Base-by-base conservation (phyloP, 768 basidiomycete species). In the Russula lepida region DNA sequence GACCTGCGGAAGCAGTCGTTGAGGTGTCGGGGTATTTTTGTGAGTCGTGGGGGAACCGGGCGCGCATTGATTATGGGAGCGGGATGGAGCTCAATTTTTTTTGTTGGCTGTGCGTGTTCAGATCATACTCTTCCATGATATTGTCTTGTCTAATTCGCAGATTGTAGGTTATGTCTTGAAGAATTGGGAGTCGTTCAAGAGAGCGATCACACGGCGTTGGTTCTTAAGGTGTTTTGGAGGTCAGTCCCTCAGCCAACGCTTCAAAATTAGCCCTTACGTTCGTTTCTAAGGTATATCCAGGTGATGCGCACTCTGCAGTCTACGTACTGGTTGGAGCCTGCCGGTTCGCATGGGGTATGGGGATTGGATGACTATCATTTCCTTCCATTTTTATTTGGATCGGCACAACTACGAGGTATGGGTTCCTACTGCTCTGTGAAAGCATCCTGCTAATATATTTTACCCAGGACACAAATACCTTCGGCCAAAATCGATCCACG, bases 281-380 rank as follows among this genome's bases (percentile, higher is more conserved):
- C 25, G 21, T 15, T 6, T 6, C 51, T 2, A 52, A 81, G 80
- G 66, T 95, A 92, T 68, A 81, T 92, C 33, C 74, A 83, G 53
- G 80, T 88, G 51, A 92, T 92, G 91, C 84, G 97, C 0, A 69
- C 83, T 12, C 78, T 99, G 2, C 95, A 98, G 67, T 93, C 91
- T 4, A 84, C 87, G 3, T 99, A 99, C 71, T 98, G 95, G 93
- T 82, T 98, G 0, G 95, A 99, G 71, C 95, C 95, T 3, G 95
- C 95, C 7, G 95, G 95, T n/a, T 98, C 97, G 1, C 95, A 98
- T 70, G 95, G 95, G 0, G 95, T 98, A 0, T 98, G 95, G 90
- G 95, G 95, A 1, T 75, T 98, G 58, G 94, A 97, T 67, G 94
- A 98, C 68, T 99, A 98, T 68, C 94, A 97, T 68, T 99, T 97